A percentile compares a stretch with the other conserved stretches of the same genome.
Conservation (phyloP, 2,329 filamentous ascomycete species). For the Venturia effusa region DNA sequence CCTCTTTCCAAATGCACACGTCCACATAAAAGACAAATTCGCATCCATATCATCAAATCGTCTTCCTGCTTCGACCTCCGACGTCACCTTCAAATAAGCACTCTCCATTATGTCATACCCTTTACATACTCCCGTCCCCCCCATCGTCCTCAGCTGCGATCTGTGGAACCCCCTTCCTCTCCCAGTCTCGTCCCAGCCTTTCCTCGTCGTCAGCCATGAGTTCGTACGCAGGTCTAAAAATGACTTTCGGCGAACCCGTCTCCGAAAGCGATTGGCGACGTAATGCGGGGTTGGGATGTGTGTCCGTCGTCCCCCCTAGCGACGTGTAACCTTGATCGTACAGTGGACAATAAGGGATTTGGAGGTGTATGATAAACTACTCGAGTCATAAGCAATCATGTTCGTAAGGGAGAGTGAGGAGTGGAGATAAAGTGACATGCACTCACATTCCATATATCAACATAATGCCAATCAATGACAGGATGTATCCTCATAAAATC, state of each 20-base stretch:
- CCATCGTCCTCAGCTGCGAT: background rate
- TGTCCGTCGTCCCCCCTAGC: slow-evolving; percentile 82
- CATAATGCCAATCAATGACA: slow-evolving; percentile 95
- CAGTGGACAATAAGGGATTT: slow-evolving; percentile 72
- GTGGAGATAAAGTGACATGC: background rate
- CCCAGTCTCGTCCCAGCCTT: slow-evolving; percentile 25
- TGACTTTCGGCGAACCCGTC: slow-evolving; percentile 14
- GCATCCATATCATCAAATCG: background rate
- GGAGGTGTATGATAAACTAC: slow-evolving; percentile 70
- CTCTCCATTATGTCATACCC: background rate
- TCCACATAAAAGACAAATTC: background rate
- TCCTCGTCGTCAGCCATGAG: slow-evolving; percentile 30
- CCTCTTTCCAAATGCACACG: background rate
- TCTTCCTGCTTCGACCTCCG: background rate
- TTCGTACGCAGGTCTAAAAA: slow-evolving; percentile 29
- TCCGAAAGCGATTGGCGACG: slow-evolving; percentile 17
- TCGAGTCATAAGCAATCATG: slow-evolving; percentile 6
- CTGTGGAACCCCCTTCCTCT: background rate
- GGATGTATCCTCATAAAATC: slow-evolving; percentile 87
- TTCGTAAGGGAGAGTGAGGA: background rate
- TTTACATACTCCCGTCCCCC: background rate
- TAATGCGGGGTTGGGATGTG: slow-evolving; percentile 69
- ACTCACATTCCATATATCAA: slow-evolving; percentile 83
- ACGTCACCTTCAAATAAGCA: no score
- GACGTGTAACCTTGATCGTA: slow-evolving; percentile 89